Conservation (phyloP, 257 asterid genomes). For the Solanum peruvianum region DNA sequence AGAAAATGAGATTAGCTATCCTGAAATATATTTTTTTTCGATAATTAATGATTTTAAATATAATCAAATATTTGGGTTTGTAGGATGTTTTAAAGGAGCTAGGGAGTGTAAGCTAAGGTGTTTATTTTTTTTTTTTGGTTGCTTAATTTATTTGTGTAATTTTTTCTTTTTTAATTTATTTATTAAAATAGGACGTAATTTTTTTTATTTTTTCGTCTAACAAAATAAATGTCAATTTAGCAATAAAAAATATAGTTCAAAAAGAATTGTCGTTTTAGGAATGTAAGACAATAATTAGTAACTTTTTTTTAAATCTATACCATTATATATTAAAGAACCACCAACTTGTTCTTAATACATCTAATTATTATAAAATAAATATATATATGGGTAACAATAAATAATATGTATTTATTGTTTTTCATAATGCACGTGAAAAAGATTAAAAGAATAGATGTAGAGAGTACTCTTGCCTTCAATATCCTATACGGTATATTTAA, state of each 20-base stretch:
- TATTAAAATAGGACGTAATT: too few species aligned
- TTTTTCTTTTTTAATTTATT: too few species aligned
- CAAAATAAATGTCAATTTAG: not conserved
- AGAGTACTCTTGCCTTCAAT: not conserved
- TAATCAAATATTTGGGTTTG: too few species aligned
- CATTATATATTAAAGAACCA: not conserved
- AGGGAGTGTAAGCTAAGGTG: not conserved
- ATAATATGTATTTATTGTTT: not conserved
- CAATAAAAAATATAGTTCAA: too few species aligned
- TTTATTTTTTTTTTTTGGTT: too few species aligned
- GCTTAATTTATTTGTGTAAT: not conserved
- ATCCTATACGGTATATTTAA: not conserved
- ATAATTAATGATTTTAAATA: too few species aligned
- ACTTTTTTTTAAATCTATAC: too few species aligned
- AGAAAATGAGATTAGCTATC: not conserved
- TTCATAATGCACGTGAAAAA: not conserved
- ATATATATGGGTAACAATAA: not conserved
- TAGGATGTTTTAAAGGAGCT: too few species aligned
- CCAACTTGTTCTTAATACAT: not conserved
- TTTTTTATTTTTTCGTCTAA: not conserved
- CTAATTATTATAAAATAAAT: not conserved
- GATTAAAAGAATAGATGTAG: not conserved
- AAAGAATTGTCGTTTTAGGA: not conserved
- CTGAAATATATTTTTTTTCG: too few species aligned
- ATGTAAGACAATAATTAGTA: too few species aligned